These are phyloP conservation scores for Lactifluus rugatus DNA, from an alignment of 768 basidiomycete species.

Conservation along the genomic window DNA sequence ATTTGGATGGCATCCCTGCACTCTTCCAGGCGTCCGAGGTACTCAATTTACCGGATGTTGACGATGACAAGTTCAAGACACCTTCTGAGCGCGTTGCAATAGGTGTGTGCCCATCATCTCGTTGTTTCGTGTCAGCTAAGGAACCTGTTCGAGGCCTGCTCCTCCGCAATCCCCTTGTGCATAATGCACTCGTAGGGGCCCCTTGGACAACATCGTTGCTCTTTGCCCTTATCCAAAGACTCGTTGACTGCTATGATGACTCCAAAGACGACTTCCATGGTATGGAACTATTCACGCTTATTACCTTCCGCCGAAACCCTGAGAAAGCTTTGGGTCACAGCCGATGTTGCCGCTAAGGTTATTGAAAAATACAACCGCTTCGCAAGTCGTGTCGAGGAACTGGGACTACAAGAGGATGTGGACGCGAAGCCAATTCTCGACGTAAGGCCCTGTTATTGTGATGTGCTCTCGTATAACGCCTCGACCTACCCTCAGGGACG, in stretches of 20 bases:
- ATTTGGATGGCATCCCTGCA: constrained; percentile 62
- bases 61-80: constrained; percentile 29
- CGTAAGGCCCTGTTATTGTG: constrained; percentile 36
- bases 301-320: constrained; percentile 16
- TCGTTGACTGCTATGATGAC: constrained; percentile 44
- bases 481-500: constrained; percentile 46
- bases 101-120: constrained; percentile 31
- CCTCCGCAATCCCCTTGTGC: constrained; percentile 56
- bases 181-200: constrained; percentile 49
- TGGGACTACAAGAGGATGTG: constrained; percentile 48
- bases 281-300: constrained; percentile 24
- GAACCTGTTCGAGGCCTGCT: constrained; percentile 41
- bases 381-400: constrained; percentile 45
- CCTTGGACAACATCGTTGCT: constrained; percentile 65
- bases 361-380: constrained; percentile 61
- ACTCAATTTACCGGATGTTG: constrained; percentile 29
- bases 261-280: constrained; percentile 35
- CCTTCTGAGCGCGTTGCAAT: constrained; percentile 47
- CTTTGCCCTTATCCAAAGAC: constrained; percentile 67
- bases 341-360: constrained; percentile 35
- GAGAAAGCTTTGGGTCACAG: constrained; percentile 26
- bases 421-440: constrained; percentile 70
- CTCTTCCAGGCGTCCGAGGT: constrained; percentile 48
- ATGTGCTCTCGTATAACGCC: not conserved
- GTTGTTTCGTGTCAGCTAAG: not conserved